Evolutionary conservation across 805 yeast species (phyloP).

Genomic region (Priceomyces fermenticarens): DNA sequence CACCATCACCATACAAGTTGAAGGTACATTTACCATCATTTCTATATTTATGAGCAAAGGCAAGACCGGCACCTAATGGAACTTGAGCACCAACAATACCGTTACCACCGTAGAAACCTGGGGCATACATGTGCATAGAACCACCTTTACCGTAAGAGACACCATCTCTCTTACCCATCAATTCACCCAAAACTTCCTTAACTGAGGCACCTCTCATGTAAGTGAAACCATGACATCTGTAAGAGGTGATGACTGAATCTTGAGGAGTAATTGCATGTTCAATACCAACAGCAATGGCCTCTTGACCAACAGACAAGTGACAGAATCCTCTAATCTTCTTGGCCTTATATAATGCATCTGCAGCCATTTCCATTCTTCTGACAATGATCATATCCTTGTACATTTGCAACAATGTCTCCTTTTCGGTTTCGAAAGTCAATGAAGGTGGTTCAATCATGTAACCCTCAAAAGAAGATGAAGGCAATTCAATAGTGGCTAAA

Average conservation of each 20-base stretch:
- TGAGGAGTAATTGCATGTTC: constrained; percentile 85
- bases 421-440: constrained; percentile 72
- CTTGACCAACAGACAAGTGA: constrained; percentile 97
- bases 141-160: constrained; percentile 98
- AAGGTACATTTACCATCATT: constrained; percentile 77
- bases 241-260: constrained; percentile 92
- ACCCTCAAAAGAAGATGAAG: constrained; percentile 80
- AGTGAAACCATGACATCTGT: constrained; percentile 99
- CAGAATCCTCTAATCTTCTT: constrained; percentile 99
- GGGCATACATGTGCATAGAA: constrained; percentile 97
- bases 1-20: constrained; percentile 97
- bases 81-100: constrained; percentile 99
- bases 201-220: constrained; percentile 95
- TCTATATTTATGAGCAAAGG: constrained; percentile 96
- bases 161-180: constrained; percentile 95
- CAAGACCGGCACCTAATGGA: constrained; percentile 95
- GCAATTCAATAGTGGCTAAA: constrained; percentile 56
- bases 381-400: constrained; percentile 93
- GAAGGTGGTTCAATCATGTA: constrained; percentile 73
- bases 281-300: constrained; percentile 98
- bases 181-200: constrained; percentile 86
- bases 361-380: constrained; percentile 98
- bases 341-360: constrained; percentile 97
- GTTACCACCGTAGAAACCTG: constrained; percentile 97
- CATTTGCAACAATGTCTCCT: constrained; percentile 80